phyloP scores from a whole-genome alignment of 1,284 basidiomycete genomes.

The Fereydounia khargensis region DNA sequence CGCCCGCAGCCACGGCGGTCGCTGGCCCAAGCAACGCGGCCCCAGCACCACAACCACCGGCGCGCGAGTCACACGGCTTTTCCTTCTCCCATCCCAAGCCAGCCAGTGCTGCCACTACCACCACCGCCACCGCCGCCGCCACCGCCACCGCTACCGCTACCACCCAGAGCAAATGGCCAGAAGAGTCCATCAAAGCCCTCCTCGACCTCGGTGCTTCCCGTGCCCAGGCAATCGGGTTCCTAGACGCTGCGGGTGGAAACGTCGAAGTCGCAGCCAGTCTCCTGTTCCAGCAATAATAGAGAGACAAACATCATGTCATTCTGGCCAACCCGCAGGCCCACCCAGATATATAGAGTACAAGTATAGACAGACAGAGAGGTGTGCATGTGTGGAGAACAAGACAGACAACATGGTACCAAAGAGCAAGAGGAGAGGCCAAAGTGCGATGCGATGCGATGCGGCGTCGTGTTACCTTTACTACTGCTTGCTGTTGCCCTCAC shows the following conservation, averaged over 20 bases:
- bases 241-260: conserved; percentile 80
- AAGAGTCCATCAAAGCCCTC: conserved; percentile 58
- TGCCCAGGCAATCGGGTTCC: conserved; percentile 71
- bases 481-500: background rate
- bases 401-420: background rate
- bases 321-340: too few species aligned
- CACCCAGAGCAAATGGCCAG: conserved; percentile 34
- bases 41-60: conserved; percentile 47
- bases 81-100: conserved; percentile 14
- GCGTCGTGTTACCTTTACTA: background rate
- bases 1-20: conserved; percentile 7
- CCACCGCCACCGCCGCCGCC: conserved; percentile 17
- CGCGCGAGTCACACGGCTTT: conserved; percentile 5
- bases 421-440: background rate
- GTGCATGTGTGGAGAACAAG: background rate
- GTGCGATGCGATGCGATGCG: background rate
- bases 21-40: conserved; percentile 28
- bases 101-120: background rate
- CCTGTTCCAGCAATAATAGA: conserved; percentile 66
- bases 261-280: conserved; percentile 83
- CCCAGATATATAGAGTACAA: too few species aligned
- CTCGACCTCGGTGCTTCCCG: conserved; percentile 69
- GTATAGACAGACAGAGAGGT: too few species aligned
- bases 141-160: conserved; percentile 5
- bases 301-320: too few species aligned